Conservation (phyloP, 2,329 filamentous ascomycete genomes). For the Ceratocystis variospora region DNA sequence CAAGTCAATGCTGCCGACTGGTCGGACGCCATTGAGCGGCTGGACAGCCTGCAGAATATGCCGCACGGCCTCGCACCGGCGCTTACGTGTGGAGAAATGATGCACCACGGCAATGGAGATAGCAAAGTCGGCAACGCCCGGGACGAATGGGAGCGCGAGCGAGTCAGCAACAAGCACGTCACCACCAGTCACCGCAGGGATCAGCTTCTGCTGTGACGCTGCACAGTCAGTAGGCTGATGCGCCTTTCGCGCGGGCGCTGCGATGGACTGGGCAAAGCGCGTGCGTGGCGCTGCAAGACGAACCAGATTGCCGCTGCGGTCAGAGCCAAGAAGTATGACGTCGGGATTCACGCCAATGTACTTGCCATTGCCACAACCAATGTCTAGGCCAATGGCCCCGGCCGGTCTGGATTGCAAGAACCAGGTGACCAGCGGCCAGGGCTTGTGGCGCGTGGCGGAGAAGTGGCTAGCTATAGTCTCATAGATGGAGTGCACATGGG, state of each 20-base stretch:
- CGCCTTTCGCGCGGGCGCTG: conserved; percentile 36
- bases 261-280: not conserved
- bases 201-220: not conserved
- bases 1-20: conserved; percentile 21
- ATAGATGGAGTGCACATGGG: conserved; percentile 86
- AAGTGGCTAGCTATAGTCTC: conserved; percentile 76
- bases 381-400: conserved; percentile 72
- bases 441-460: conserved; percentile 64
- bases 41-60: conserved; percentile 56
- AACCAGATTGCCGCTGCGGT: conserved; percentile 56
- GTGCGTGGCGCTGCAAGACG: conserved; percentile 53
- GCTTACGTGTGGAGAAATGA: conserved; percentile 66
- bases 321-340: conserved; percentile 71
- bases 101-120: conserved; percentile 92
- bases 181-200: conserved; percentile 33
- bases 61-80: conserved; percentile 58
- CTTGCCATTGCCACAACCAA: conserved; percentile 96
- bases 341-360: conserved; percentile 68
- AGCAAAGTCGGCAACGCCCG: conserved; percentile 54
- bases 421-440: conserved; percentile 79
- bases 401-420: conserved; percentile 55
- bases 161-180: conserved; percentile 68
- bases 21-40: conserved; percentile 13
- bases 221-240: conserved; percentile 25
- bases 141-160: conserved; percentile 65